A percentile compares a stretch with the other conserved stretches of the same genome.
Conservation (phyloP, 1,284 basidiomycete genomes). For the Ceratobasidium sp. region DNA sequence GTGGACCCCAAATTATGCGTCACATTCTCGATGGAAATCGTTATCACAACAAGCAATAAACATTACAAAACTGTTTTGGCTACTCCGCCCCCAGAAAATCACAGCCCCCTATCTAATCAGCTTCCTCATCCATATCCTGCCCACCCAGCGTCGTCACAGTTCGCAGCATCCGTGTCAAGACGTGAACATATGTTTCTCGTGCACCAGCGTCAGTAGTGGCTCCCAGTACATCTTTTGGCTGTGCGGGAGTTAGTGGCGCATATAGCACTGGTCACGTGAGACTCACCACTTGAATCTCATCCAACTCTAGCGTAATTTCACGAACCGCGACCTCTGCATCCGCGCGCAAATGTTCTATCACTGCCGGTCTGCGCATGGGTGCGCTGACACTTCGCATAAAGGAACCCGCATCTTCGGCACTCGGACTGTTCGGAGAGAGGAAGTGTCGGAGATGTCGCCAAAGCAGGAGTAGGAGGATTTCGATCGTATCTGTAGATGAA, state of each 20-base stretch:
- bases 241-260: neutral
- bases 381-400: constrained; percentile 46
- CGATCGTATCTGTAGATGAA: constrained; percentile 65
- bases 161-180: constrained; percentile 31
- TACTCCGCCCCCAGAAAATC: too few relatives aligned
- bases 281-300: constrained; percentile 51
- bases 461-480: constrained; percentile 81
- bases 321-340: constrained; percentile 48
- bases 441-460: constrained; percentile 81
- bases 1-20: too few relatives aligned
- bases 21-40: too few relatives aligned
- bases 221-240: constrained; percentile 33
- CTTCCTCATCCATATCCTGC: constrained; percentile 14
- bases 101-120: neutral
- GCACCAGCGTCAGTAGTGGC: constrained; percentile 34
- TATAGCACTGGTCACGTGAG: neutral
- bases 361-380: constrained; percentile 43
- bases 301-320: constrained; percentile 50
- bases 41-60: too few relatives aligned
- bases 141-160: constrained; percentile 21
- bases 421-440: constrained; percentile 37
- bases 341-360: constrained; percentile 47
- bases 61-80: too few relatives aligned
- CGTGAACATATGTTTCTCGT: constrained; percentile 30
- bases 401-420: constrained; percentile 46